A percentile compares a stretch with the other conserved stretches of the same genome.
Evolutionary conservation across 139 green algal species (phyloP).

Genomic region (Yamagishiella unicocca): DNA sequence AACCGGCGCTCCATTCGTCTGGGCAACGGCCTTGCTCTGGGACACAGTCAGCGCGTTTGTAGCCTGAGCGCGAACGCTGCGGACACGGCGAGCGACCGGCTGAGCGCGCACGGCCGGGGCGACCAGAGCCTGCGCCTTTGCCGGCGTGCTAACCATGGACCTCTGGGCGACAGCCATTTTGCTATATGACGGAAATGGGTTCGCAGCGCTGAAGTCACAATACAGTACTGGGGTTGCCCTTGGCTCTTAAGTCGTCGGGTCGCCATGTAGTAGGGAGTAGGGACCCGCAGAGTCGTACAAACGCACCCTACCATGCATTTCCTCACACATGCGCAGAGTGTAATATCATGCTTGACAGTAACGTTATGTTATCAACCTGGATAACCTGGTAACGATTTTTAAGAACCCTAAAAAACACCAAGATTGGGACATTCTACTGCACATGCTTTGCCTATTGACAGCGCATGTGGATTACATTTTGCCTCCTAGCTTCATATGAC

Average conservation of each 20-base stretch:
- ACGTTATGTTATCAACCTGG: no score
- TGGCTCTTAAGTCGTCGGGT: not conserved
- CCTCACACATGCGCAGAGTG: not conserved
- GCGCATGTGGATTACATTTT: no score
- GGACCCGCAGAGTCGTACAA: slow-evolving; percentile 4
- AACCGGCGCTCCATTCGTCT: slow-evolving; percentile 1
- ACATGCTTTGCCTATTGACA: no score
- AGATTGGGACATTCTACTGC: no score
- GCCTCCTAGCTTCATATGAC: no score
- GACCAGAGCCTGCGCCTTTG: not conserved
- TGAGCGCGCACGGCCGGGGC: slow-evolving; percentile 19
- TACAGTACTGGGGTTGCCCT: no score
- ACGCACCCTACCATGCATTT: slow-evolving; percentile 16
- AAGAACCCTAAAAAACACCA: no score
- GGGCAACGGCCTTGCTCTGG: slow-evolving; percentile 13
- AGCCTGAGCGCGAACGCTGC: slow-evolving; percentile 9
- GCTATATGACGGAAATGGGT: not conserved
- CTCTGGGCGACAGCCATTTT: slow-evolving; percentile 29
- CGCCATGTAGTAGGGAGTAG: slow-evolving; percentile 13
- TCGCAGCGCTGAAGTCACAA: no score
- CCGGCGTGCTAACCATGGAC: not conserved
- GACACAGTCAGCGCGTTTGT: slow-evolving; percentile 5
- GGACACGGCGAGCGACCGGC: not conserved
- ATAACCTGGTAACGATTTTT: no score
- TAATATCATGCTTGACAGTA: no score